A percentile compares a stretch with the other conserved stretches of the same genome.
phyloP scores from a whole-genome alignment of 1,284 basidiomycete species.

The Ganoderma sp. region DNA sequence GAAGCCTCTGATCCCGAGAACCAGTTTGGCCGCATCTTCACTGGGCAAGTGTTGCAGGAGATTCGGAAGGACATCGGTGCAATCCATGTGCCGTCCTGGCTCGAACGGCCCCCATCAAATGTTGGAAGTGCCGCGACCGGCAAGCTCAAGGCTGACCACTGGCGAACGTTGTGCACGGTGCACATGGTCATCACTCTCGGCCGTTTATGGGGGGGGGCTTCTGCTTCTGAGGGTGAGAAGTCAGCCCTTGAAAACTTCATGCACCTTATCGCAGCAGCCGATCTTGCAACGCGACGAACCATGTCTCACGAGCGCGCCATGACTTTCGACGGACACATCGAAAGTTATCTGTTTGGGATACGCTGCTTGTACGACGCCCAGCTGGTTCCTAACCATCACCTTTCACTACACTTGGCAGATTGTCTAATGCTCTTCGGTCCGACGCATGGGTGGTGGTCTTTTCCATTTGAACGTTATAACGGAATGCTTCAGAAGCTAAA shows the following conservation, averaged over 20 bases:
- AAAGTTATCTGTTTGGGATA: neutral
- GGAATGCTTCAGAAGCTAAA: neutral
- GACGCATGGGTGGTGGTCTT: neutral
- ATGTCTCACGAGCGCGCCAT: neutral
- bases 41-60: neutral
- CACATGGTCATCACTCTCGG: neutral
- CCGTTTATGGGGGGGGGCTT: neutral
- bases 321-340: neutral
- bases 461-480: neutral
- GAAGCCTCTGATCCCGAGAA: neutral
- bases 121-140: neutral
- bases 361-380: neutral
- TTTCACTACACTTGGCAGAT: neutral
- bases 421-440: neutral
- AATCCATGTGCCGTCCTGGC: neutral
- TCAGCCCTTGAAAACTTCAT: neutral
- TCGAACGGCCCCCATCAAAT: neutral
- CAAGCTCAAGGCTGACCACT: neutral
- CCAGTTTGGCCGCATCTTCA: neutral
- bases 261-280: neutral
- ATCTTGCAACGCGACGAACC: neutral
- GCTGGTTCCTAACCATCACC: neutral
- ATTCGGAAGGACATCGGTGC: neutral
- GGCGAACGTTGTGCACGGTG: neutral
- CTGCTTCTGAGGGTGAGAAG: neutral